phyloP scores from a whole-genome alignment of 805 yeast species.

The Metschnikowia lochheadii region DNA sequence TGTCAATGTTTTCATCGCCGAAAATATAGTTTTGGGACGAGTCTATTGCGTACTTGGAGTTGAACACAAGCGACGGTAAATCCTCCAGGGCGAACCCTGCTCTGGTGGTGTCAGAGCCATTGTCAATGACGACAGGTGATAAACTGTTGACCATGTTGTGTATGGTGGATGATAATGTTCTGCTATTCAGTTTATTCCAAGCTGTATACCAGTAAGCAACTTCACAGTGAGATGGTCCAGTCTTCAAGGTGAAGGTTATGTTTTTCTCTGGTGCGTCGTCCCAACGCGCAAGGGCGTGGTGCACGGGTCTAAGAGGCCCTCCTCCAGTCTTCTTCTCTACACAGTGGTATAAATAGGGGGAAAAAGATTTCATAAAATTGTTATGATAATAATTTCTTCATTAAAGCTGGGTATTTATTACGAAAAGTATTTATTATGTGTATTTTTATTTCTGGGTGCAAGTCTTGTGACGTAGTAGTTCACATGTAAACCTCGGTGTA shows the following conservation, averaged over 20 bases:
- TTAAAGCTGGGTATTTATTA: too few species aligned
- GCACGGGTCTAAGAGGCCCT: background rate
- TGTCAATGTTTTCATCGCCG: constrained; percentile 47
- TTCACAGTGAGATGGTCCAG: background rate
- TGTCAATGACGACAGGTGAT: constrained; percentile 68
- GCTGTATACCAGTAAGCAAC: background rate
- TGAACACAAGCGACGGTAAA: constrained; percentile 54
- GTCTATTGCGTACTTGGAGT: constrained; percentile 50
- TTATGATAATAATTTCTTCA: too few species aligned
- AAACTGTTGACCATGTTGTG: constrained; percentile 28
- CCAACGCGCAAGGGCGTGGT: background rate
- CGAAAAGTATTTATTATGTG: too few species aligned
- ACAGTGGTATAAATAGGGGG: too few species aligned
- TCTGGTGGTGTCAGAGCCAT: constrained; percentile 58
- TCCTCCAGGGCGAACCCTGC: constrained; percentile 70
- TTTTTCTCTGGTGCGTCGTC: constrained; percentile 3
- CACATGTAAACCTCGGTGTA: too few species aligned
- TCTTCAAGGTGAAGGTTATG: background rate
- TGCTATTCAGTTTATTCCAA: background rate
- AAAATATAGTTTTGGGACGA: constrained; percentile 29
- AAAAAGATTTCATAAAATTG: too few species aligned
- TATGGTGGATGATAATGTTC: background rate
- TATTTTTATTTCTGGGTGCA: too few species aligned
- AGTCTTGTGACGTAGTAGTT: too few species aligned
- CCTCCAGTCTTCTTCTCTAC: too few species aligned